Base-by-base conservation (phyloP, 2,329 filamentous ascomycete genomes). In the Claviceps pazoutovae region DNA sequence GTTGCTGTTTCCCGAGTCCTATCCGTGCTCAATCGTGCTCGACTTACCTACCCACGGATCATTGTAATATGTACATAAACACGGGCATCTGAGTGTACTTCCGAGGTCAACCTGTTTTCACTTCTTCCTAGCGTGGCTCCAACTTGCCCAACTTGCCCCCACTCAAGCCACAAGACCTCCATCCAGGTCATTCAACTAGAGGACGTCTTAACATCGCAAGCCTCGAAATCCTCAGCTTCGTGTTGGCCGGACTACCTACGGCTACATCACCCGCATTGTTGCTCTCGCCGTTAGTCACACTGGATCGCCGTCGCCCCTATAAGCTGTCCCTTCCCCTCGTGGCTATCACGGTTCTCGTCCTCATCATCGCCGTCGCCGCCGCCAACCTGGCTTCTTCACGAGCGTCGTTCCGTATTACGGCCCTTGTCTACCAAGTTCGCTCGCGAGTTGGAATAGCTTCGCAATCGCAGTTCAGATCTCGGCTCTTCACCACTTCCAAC, bases 341-440 rank as follows among this genome's bases (percentile, higher is more conserved):
- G 63, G 62, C 77, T 55, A 57, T 79, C 61, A 66, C 79, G 58
- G 66, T 73, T 60, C 62, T 82, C 60, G 57, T 81, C 59, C 66
- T 84, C 62, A 74, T 85, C 65, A 61, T 79, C 62, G 66, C 71
- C 69, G 70, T 85, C 65, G 62, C 79, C 62, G 66, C 71, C 69
- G 70, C 76, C 76, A 84, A 78, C 63, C 80, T 88, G 83, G 83
- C 84, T 73, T 71, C 76, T 63, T 72, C 76, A 66, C 74, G 80
- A 65, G 70, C 78, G 59, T 66, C 75, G 62, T 67, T 73, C 57
- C 79, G 84, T 61, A 71, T 86, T 58, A 72, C 72, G 56, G 73
- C 74, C 51, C 65, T 84, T 58, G 71, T 80, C 54, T 72, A 71
- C 60, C 79, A 82, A 58, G 62, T 84, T 55, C 73, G 71, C 56